Evolutionary conservation across 2,329 filamentous ascomycete genomes (phyloP), one percentile per base, ranked within the genome.

Genomic region (Orbilia ellipsospora): DNA sequence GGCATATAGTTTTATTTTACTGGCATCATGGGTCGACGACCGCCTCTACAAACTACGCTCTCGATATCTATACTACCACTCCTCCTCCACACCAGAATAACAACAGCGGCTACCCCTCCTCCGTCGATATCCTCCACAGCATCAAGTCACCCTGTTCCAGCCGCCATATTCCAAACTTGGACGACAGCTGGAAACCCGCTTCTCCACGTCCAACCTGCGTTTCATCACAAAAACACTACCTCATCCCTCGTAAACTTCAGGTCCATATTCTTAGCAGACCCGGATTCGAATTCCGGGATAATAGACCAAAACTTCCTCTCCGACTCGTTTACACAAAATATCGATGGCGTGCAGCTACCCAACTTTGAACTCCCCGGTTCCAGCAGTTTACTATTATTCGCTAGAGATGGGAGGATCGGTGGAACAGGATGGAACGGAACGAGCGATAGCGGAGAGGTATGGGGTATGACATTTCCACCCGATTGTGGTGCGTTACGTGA

Each of bases 131-230:
- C 44, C 15, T 36, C 60, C 5, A 10, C 5, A 36, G 5, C 31
- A 2, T 36, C 31, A 36, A 36, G 3, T 4, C 16, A 42, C 28
- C 67, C 67, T 3, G 60, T 75, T 40, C 72, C 72, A 7, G 72
- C 72, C 1, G 52, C 63, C 12, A 54, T 75, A 8, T 65, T 75
- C 23, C 64, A 63, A 52, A 75, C 72, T 0, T 68, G 61, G 52
- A 75, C 57, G 6, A 63, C 72, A 50, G 52, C 72, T 18, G 64
- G 64, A 15, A 75, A 57, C 45, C 72, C 72, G 8, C 60, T 75
- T 26, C 40, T 75, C 5, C 72, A 75, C 45, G 64, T 75, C 31
- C 72, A 75, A 60, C 72, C 64, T 2, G 54, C 72, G 5, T 61
- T 75, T 36, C 55, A 75, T 59, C 63, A 68, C 31, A 59, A 57